These are phyloP conservation scores for Cryptococcus sp. DNA, from an alignment of 1,284 basidiomycete species.

Conservation along the genomic window DNA sequence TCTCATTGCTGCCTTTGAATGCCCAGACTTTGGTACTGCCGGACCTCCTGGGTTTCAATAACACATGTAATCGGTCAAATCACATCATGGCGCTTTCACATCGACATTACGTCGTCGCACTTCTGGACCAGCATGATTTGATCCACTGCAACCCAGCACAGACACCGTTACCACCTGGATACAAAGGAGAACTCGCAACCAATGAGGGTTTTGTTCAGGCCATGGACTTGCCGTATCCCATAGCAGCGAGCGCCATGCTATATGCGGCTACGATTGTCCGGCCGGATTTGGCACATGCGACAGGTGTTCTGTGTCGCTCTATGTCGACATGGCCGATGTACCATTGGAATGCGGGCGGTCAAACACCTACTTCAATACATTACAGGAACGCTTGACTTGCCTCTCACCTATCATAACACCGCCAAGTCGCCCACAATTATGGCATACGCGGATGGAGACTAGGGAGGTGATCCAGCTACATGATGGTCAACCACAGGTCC, in stretches of 20 bases:
- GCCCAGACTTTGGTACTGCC: too few relatives aligned
- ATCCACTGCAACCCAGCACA: conserved; percentile 7
- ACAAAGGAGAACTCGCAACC: conserved; percentile 7
- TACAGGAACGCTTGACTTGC: background rate
- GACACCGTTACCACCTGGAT: conserved; percentile 11
- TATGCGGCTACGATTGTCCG: conserved; percentile 18
- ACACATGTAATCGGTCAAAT: conserved; percentile 5
- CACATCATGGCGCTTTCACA: conserved; percentile 8
- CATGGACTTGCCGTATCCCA: conserved; percentile 8
- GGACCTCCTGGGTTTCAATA: conserved; percentile 17
- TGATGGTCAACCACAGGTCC: background rate
- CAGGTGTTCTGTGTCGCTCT: conserved; percentile 7
- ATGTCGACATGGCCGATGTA: background rate
- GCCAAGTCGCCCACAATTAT: background rate
- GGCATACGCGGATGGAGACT: background rate
- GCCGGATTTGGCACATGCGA: conserved; percentile 21
- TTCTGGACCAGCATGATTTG: conserved; percentile 5
- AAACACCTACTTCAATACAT: background rate
- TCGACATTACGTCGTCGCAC: conserved; percentile 9
- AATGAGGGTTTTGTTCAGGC: conserved; percentile 4
- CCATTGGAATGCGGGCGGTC: background rate
- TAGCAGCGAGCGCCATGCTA: background rate
- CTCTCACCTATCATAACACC: background rate
- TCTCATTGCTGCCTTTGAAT: too few relatives aligned
- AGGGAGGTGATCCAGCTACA: background rate